Base-by-base conservation (phyloP, 345 rosid genomes). In the Heritiera fomes region DNA sequence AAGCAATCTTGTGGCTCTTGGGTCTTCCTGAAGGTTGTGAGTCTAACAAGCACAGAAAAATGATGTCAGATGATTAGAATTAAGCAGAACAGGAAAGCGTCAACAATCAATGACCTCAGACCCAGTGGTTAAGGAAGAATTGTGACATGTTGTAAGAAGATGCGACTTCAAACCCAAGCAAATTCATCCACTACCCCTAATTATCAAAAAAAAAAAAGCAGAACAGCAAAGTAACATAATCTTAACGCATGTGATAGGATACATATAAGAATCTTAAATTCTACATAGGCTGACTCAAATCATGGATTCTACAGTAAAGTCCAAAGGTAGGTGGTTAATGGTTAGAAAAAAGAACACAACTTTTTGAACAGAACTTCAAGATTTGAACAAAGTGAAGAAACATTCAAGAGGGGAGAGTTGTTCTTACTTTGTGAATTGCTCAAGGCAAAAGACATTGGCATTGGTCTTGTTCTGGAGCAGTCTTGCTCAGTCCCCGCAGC, bases 381-480 rank as follows among this genome's bases (percentile, higher is more conserved):
- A 60, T 80, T 77, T 73, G 45, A 38, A 79, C 52, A 11, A 58
- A 61, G 18, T 61, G 65, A 60, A 69, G 59, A n/a, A 61, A 75
- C 71, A 82, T 69, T 58, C 6, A 18, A 76, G 7, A 43, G 80
- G 82, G 50, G 60, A 72, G 82, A 41, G 58, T 17, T 20, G 60
- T 68, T 45, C 69, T 87, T 88, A 89, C 98, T 80, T 85, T 83
- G 92, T 58, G 92, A 80, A 83, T 72, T 87, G 71, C 86, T 90
- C 65, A 86, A 61, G 58, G 87, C 70, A 32, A 86, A 45, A 58
- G 91, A 78, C 69, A 81, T 82, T 4, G 95, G 87, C 78, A 78
- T 83, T 38, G 88, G 92, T 47, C 86, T 79, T 70, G 89, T 86
- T 78, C 89, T 87, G 75, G 79, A 86, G 79, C 99, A 96, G 65